Conservation (phyloP, 2,329 filamentous ascomycete genomes). For the Teratosphaeriaceae sp. region DNA sequence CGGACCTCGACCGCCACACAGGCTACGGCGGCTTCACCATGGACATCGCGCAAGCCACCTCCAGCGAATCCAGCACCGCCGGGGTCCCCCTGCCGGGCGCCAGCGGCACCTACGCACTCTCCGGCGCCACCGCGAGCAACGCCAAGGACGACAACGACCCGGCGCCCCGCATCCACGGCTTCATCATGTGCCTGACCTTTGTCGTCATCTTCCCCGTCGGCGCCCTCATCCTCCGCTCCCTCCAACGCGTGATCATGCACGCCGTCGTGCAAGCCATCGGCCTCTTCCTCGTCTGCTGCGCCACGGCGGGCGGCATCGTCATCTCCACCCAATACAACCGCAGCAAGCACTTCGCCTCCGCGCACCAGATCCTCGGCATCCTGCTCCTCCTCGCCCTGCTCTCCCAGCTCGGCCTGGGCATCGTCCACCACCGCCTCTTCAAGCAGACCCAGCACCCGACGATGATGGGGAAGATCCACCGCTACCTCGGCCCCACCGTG, state of each 20-base stretch:
- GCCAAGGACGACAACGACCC: slow-evolving; percentile 19
- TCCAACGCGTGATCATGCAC: slow-evolving; percentile 36
- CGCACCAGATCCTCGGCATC: slow-evolving; percentile 55
- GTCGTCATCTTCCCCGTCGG: slow-evolving; percentile 30
- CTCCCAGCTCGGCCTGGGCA: slow-evolving; percentile 48
- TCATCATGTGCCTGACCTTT: slow-evolving; percentile 29
- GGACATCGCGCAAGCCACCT: slow-evolving; percentile 30
- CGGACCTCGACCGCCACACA: slow-evolving; percentile 29
- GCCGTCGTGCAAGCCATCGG: slow-evolving; percentile 33
- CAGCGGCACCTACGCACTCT: slow-evolving; percentile 7
- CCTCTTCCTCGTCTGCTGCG: slow-evolving; percentile 29
- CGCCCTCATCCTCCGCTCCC: slow-evolving; percentile 30
- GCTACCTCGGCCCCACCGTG: slow-evolving; percentile 50
- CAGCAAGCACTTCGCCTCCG: slow-evolving; percentile 15
- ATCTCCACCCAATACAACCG: slow-evolving; percentile 29
- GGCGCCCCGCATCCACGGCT: slow-evolving; percentile 21
- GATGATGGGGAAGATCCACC: slow-evolving; percentile 48
- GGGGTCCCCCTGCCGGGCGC: slow-evolving; percentile 26
- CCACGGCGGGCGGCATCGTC: slow-evolving; percentile 36
- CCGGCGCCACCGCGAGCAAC: slow-evolving; percentile 17
- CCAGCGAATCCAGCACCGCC: slow-evolving; percentile 14
- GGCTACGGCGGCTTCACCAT: slow-evolving; percentile 35
- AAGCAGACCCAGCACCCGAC: slow-evolving; percentile 37
- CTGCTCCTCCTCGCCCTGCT: slow-evolving; percentile 48
- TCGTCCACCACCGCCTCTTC: slow-evolving; percentile 50